Evolutionary conservation across 768 basidiomycete species (phyloP), one percentile per base, ranked within the genome.

Genomic region (Pisolithus marmoratus): DNA sequence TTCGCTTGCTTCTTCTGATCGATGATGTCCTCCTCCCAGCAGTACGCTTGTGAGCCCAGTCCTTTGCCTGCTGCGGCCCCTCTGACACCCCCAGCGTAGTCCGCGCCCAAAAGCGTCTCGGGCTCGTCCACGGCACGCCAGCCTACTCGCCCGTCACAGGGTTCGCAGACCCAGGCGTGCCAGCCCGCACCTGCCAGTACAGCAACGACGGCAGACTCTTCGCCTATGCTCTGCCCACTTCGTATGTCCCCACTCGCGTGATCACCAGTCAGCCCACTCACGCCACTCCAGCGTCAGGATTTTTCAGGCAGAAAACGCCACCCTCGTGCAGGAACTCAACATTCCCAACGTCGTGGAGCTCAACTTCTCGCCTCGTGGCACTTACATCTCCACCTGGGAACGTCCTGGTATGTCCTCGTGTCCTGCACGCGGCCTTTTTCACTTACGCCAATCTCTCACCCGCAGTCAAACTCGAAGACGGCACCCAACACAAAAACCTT

Each of bases 321-420:
- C 82, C 65, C 76, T 92, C 52, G 74, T 94, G 54, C 81, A 81
- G 58, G 87, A 92, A 63, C 80, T 95, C 54, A 68, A 77, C 42
- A 73, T 90, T 47, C 77, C 85, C 60, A 88, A 85, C 60, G 79
- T 88, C 55, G 66, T 93, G 48, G 96, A 97, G 63, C 66, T 97
- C 60, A 80, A 79, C 61, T 96, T 99, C 71, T 98, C 95, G 6
- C 94, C 96, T 9, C 81, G 88, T 54, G 94, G 92, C 37, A 92
- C 89, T 0, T 97, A 91, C 69, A 64, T 99, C 40, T 94, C 92
- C 49, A 94, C 91, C 44, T 98, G 94, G 91, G 94, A 97, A 72
- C 82, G 96, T 53, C 90, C 87, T 59, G 75, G 84, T 84, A 61
- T 48, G 77, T 47, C 66, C 61, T 63, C 67, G 56, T 65, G 65